Base-by-base conservation (phyloP, 116 monocot genomes). In the Dioscorea cayenensis region DNA sequence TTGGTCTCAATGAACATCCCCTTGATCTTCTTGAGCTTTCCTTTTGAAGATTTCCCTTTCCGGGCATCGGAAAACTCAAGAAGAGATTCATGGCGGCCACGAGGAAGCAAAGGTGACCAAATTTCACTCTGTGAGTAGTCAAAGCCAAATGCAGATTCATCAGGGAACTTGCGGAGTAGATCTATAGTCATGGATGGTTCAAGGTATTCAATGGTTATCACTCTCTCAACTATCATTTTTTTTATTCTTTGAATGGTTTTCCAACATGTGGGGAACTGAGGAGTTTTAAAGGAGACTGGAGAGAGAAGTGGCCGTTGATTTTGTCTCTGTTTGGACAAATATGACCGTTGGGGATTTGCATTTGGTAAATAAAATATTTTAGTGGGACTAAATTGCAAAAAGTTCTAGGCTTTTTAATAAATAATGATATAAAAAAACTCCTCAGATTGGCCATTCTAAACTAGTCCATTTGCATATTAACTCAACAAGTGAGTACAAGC, bases 181-280 rank as follows among this genome's bases (percentile, higher is more conserved):
- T 82, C 87, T 21, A 50, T 60, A n/a, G 92, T 78, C 95, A 96
- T 96, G 60, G 82, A 70, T 2, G 92, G 84, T 17, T 77, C 72
- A 14, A 96, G 82, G 75, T 96, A 90, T 80, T 96, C 95, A 70
- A 96, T 85, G 11, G 82, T 92, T n/a, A 95, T 84, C 32, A 87
- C 78, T 9, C 95, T 80, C 65, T 89, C 91, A 18, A 38, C 32
- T 27, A 29, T 52, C 70, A 70, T 70, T 12, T 5, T 28, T 69
- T 22, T 2, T 4, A 23, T 11, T 62, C 23, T 21, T 11, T 7
- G 23, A 9, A 7, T 62, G 20, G 62, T 21, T 17, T 62, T 13
- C 43, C 21, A n/a, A 69, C 16, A 43, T 21, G 23, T 51, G 20
- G 50, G 23, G 17, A 69, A 68, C 7, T 27, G 16, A 51, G 27